Conservation (phyloP, 306 rosid genomes). For the Malus sylvestris region DNA sequence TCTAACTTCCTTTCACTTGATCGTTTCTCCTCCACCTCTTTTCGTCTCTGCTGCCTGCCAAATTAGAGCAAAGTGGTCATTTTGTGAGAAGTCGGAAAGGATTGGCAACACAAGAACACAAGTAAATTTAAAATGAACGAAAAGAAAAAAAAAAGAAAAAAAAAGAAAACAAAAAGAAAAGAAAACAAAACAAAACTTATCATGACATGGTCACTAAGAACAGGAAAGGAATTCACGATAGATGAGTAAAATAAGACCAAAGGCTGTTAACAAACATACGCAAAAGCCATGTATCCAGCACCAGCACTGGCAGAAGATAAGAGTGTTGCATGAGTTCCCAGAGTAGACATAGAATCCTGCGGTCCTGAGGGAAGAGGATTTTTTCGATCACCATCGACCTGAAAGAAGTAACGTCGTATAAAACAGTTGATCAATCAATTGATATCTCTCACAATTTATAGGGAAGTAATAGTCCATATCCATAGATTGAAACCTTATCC, state of each 20-base stretch:
- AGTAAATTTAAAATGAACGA: no score
- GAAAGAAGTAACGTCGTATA: constrained; percentile 21
- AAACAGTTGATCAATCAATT: constrained; percentile 8
- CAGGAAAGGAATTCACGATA: background rate
- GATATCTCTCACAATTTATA: background rate
- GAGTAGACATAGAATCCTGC: constrained; percentile 53
- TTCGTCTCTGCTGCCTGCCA: constrained; percentile 33
- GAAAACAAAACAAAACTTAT: background rate
- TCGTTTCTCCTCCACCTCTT: constrained; percentile 88
- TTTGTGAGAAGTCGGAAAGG: background rate
- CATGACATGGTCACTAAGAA: background rate
- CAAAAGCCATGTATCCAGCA: constrained; percentile 78
- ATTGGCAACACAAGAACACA: no score
- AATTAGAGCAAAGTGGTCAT: background rate
- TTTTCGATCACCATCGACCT: constrained; percentile 76
- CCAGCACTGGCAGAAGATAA: constrained; percentile 70
- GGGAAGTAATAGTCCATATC: background rate
- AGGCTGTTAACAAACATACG: constrained; percentile 40
- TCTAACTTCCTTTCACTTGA: constrained; percentile 67
- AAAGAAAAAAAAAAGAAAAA: background rate
- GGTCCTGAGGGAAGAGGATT: constrained; percentile 55
- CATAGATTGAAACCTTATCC: constrained; percentile 37
- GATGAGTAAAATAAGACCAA: constrained; percentile 4
- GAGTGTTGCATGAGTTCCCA: constrained; percentile 60
- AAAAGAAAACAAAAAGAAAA: background rate